Conservation (phyloP, 1,284 basidiomycete species). For the Dichomitus squalens region DNA sequence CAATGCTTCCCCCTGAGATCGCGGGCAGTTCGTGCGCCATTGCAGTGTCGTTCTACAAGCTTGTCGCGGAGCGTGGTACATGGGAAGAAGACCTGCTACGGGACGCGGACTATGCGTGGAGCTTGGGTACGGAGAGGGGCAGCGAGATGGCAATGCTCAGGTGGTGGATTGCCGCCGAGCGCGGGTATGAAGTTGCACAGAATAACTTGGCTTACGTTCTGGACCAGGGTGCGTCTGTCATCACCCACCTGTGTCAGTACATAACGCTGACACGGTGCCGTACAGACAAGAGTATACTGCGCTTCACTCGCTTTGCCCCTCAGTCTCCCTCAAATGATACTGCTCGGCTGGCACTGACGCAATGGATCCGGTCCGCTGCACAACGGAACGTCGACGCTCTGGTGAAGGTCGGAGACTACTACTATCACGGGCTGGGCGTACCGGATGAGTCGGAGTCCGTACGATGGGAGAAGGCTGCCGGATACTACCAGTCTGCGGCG, state of each 20-base stretch:
- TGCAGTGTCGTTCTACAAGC: slow-evolving; percentile 88
- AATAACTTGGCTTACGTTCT: slow-evolving; percentile 95
- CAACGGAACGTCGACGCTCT: slow-evolving; percentile 95
- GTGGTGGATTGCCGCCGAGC: slow-evolving; percentile 94
- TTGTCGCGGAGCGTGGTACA: slow-evolving; percentile 84
- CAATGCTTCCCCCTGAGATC: slow-evolving; percentile 45
- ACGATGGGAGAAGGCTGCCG: slow-evolving; percentile 85
- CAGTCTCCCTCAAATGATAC: slow-evolving; percentile 74
- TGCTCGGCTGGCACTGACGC: slow-evolving; percentile 81
- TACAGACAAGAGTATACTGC: slow-evolving; percentile 74
- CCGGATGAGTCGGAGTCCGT: slow-evolving; percentile 59
- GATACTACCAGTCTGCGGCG: slow-evolving; percentile 92
- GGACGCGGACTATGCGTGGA: slow-evolving; percentile 85
- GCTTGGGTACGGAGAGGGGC: slow-evolving; percentile 65
- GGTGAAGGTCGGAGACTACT: slow-evolving; percentile 96
- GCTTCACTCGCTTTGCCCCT: slow-evolving; percentile 69
- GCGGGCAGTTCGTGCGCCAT: slow-evolving; percentile 77
- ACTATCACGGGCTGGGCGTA: slow-evolving; percentile 87
- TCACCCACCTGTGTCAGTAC: background rate
- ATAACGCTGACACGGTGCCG: background rate
- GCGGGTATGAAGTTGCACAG: slow-evolving; percentile 91
- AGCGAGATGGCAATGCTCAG: slow-evolving; percentile 81
- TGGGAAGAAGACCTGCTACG: slow-evolving; percentile 87
- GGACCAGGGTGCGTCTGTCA: slow-evolving; percentile 71
- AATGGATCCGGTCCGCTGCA: slow-evolving; percentile 93